These are phyloP conservation scores for Malassezia sp. DNA, from an alignment of 1,284 basidiomycete genomes.

Conservation along the genomic window DNA sequence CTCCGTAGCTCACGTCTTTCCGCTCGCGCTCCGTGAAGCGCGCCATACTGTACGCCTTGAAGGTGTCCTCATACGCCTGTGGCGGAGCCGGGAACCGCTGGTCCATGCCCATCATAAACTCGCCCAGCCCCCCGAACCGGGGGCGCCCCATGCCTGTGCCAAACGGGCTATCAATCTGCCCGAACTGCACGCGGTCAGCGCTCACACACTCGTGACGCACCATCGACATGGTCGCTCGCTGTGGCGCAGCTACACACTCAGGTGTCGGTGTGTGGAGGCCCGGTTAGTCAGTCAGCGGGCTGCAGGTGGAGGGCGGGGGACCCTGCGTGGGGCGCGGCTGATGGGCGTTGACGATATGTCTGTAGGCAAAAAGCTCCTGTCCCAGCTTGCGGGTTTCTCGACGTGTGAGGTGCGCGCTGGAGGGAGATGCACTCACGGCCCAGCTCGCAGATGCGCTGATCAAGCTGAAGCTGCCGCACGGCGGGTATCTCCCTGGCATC, in stretches of 20 bases:
- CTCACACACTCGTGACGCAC: conserved; percentile 1
- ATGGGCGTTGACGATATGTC: too few relatives aligned
- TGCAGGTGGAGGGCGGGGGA: neutral
- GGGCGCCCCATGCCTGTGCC: conserved; percentile 5
- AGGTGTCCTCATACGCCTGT: conserved; percentile 41
- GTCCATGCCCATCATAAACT: conserved; percentile 30
- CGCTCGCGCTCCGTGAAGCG: conserved; percentile 71
- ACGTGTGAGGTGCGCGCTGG: conserved; percentile 9
- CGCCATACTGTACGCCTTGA: conserved; percentile 64
- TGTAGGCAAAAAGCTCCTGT: neutral
- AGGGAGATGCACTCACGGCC: neutral
- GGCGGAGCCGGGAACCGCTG: conserved; percentile 30
- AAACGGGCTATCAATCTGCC: neutral
- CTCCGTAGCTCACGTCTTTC: conserved; percentile 82
- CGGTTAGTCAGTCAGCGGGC: conserved; percentile 1
- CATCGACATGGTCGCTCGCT: conserved; percentile 7
- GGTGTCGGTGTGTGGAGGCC: too few relatives aligned
- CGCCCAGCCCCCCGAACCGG: conserved; percentile 17
- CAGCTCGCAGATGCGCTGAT: conserved; percentile 81
- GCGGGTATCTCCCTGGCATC: conserved; percentile 74
- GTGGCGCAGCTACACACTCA: neutral
- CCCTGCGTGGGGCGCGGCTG: neutral
- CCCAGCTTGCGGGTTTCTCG: conserved; percentile 6
- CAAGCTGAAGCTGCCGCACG: conserved; percentile 64
- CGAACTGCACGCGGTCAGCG: conserved; percentile 8